A percentile compares a stretch with the other conserved stretches of the same genome.
These are phyloP conservation scores for Epichloe brachyelytri DNA, from an alignment of 2,329 filamentous ascomycete species.

Conservation along the genomic window DNA sequence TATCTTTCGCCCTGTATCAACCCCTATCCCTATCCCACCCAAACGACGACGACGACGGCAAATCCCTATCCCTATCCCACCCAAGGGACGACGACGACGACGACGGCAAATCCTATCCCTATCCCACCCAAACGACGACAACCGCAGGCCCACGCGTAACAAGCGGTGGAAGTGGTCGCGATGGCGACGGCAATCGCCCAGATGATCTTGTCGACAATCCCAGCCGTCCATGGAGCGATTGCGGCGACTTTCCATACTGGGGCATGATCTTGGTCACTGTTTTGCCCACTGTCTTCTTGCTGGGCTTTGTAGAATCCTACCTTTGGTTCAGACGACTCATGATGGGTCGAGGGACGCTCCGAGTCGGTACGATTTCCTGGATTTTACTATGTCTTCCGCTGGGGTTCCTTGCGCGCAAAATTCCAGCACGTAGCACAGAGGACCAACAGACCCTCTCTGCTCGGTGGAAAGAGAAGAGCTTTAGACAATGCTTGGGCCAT, in stretches of 20 bases:
- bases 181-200: background rate
- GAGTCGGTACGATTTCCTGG: conserved; percentile 19
- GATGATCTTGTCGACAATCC: background rate
- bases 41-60: too few relatives aligned
- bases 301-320: conserved; percentile 19
- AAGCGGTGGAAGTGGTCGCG: background rate
- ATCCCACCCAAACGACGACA: background rate
- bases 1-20: conserved; percentile 10
- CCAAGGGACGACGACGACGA: background rate
- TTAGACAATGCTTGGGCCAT: conserved; percentile 6
- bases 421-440: conserved; percentile 4
- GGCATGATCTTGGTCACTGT: conserved; percentile 15
- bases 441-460: conserved; percentile 7
- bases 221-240: background rate
- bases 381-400: conserved; percentile 8
- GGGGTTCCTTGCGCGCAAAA: conserved; percentile 8
- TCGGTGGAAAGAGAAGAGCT: conserved; percentile 6
- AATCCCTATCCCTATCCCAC: background rate
- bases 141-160: background rate
- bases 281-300: conserved; percentile 16
- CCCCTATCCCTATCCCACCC: background rate
- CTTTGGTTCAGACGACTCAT: conserved; percentile 21
- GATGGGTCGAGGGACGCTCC: conserved; percentile 15
- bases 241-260: conserved; percentile 6
- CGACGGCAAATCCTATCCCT: too few relatives aligned